These are phyloP conservation scores for Globisporangium sylvaticum DNA, from an alignment of 352 stramenopile genomes.

Conservation along the genomic window DNA sequence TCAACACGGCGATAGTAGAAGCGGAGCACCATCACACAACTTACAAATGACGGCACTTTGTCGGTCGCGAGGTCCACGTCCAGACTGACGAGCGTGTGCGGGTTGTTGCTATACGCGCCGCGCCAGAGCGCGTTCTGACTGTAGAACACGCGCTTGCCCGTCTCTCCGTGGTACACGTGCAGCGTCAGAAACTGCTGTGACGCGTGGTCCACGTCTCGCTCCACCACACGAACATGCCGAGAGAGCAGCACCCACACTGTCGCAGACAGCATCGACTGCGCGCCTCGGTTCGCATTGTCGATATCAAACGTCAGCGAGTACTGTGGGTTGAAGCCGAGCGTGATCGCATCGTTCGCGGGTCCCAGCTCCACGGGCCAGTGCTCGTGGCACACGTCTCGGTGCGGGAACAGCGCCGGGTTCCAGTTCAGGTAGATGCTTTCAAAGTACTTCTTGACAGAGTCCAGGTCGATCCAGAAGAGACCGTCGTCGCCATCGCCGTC, in stretches of 20 bases:
- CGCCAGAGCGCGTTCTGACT: conserved; percentile 75
- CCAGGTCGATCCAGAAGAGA: conserved; percentile 96
- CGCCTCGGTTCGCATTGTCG: conserved; percentile 13
- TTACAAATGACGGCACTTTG: conserved; percentile 52
- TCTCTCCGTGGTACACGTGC: conserved; percentile 80
- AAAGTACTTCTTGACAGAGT: conserved; percentile 91
- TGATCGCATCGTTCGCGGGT: conserved; percentile 87
- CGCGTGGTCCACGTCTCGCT: conserved; percentile 52
- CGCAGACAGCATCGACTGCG: conserved; percentile 24
- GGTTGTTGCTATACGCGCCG: conserved; percentile 92
- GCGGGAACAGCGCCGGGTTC: conserved; percentile 91
- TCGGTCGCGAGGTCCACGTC: conserved; percentile 61
- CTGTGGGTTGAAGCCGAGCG: conserved; percentile 92
- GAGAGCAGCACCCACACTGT: conserved; percentile 91
- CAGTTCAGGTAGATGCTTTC: conserved; percentile 94
- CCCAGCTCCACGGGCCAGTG: conserved; percentile 84
- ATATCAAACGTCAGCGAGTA: conserved; percentile 83
- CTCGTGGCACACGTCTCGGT: conserved; percentile 73
- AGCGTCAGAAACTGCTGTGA: conserved; percentile 86
- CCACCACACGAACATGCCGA: conserved; percentile 86
- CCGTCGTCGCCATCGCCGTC: conserved; percentile 80
- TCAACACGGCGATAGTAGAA: background rate
- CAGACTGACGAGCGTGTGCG: conserved; percentile 87
- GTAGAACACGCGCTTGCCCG: conserved; percentile 76
- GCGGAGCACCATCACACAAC: conserved; percentile 1